A percentile compares a stretch with the other conserved stretches of the same genome.
These are phyloP conservation scores for Ogataea nonfermentans DNA, from an alignment of 805 yeast genomes.

Conservation along the genomic window DNA sequence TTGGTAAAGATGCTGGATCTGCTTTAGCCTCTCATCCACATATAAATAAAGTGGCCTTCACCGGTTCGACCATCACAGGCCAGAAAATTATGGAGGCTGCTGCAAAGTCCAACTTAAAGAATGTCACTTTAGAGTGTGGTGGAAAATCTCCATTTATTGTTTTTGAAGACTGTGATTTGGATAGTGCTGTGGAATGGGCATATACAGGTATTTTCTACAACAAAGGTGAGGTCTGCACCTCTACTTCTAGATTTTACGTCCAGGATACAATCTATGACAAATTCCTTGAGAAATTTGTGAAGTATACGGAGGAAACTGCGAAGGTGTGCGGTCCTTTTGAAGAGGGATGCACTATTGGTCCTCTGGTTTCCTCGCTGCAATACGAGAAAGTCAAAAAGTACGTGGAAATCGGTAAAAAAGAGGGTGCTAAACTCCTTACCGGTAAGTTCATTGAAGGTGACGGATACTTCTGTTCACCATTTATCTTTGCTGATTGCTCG, in stretches of 20 bases:
- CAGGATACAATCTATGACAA: conserved; percentile 44
- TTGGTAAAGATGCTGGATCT: conserved; percentile 67
- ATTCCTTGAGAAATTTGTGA: conserved; percentile 39
- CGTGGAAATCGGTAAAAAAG: conserved; percentile 62
- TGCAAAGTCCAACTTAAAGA: conserved; percentile 53
- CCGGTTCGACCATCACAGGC: conserved; percentile 79
- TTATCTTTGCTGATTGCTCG: conserved; percentile 65
- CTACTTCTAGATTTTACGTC: conserved; percentile 45
- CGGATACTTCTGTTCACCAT: conserved; percentile 70
- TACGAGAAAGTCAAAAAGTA: conserved; percentile 64
- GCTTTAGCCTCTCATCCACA: conserved; percentile 63
- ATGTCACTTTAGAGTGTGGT: conserved; percentile 60
- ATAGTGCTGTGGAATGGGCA: conserved; percentile 51
- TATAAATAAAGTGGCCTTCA: conserved; percentile 71
- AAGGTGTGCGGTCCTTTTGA: conserved; percentile 71
- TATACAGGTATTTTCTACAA: conserved; percentile 45
- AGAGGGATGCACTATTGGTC: conserved; percentile 65
- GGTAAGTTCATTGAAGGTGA: conserved; percentile 59
- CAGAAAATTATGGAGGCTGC: conserved; percentile 66
- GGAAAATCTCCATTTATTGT: conserved; percentile 57
- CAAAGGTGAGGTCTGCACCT: conserved; percentile 48
- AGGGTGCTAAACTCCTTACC: conserved; percentile 70
- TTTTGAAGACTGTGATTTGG: conserved; percentile 52
- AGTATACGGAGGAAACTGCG: conserved; percentile 39
- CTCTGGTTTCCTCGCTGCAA: conserved; percentile 67